Evolutionary conservation across 805 yeast species (phyloP), one percentile per base, ranked within the genome.

Genomic region (Wickerhamiella azyma): DNA sequence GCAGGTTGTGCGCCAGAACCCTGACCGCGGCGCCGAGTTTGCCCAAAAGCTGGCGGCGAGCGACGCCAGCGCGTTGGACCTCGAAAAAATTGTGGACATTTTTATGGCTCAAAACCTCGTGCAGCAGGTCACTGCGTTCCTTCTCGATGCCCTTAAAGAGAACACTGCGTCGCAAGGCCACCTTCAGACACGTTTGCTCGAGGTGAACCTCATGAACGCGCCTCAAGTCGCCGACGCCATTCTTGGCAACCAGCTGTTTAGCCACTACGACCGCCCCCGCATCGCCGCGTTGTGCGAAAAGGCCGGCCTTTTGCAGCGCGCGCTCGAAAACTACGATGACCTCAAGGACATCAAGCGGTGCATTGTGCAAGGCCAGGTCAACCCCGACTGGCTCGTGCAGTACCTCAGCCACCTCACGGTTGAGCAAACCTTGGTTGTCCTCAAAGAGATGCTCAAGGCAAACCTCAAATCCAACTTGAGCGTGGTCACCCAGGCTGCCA

Each of bases 161-260:
- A 95, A 92, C 66, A 73, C 80, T 33, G 96, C 97, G 36, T 81
- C 88, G 52, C 95, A 92, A 61, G 96, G 96, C 14, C 94, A 86
- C 59, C 71, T 92, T 60, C 98, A 92, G 71, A 92, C 98, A 8
- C 78, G 94, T 59, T 76, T 92, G 43, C 75, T 92, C 55, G 98
- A 92, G 66, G 85, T 85, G 55, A 92, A 92, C 65, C 71, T 92
- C 62, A 65, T 85, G 61, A 94, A 88, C 63, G 98, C 98, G 14
- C 99, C 99, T 43, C 98, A 92, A 72, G 99, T 92, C 48, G 99
- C 98, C 37, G 98, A 92, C 66, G 99, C 99, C 17, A 92, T 92
- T 54, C 72, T 92, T 58, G 96, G 96, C 50, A 92, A 89, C 65
- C 79, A 80, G 50, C 89, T 92, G 85, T 92, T 94, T 69, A 77